phyloP scores from a whole-genome alignment of 257 asterid genomes.

The Thymus mandschuricus region DNA sequence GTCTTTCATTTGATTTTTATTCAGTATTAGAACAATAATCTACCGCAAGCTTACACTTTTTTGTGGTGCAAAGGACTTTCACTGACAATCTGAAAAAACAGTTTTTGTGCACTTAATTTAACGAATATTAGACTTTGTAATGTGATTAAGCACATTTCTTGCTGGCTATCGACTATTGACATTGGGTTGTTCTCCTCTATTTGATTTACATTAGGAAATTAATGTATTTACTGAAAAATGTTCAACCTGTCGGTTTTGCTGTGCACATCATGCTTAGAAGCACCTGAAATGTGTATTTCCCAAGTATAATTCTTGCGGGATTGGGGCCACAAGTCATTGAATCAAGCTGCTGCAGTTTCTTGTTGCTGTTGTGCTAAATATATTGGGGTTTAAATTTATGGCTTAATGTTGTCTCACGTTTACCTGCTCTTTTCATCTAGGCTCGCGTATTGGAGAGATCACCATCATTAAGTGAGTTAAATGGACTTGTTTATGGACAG shows the following conservation, averaged over 20 bases:
- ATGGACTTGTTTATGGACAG: slow-evolving; percentile 92
- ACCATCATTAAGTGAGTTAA: slow-evolving; percentile 86
- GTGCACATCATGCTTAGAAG: not conserved
- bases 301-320: not conserved
- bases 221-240: too few species aligned
- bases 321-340: not conserved
- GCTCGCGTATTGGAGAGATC: slow-evolving; percentile 81
- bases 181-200: too few species aligned
- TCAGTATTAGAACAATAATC: too few species aligned
- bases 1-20: too few species aligned
- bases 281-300: slow-evolving; percentile 1
- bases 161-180: too few species aligned
- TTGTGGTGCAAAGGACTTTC: too few species aligned
- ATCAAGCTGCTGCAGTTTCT: slow-evolving; percentile 9
- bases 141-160: too few species aligned
- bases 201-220: too few species aligned
- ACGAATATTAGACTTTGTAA: too few species aligned
- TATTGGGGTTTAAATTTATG: not conserved
- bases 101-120: too few species aligned
- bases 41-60: too few species aligned
- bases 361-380: not conserved
- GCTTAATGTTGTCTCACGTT: not conserved
- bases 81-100: too few species aligned
- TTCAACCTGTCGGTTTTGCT: slow-evolving; percentile 7
- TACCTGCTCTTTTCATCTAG: slow-evolving; percentile 44